Evolutionary conservation across 1,284 basidiomycete genomes (phyloP), one percentile per base, ranked within the genome.

Genomic region (Fomitopsis schrenkii): DNA sequence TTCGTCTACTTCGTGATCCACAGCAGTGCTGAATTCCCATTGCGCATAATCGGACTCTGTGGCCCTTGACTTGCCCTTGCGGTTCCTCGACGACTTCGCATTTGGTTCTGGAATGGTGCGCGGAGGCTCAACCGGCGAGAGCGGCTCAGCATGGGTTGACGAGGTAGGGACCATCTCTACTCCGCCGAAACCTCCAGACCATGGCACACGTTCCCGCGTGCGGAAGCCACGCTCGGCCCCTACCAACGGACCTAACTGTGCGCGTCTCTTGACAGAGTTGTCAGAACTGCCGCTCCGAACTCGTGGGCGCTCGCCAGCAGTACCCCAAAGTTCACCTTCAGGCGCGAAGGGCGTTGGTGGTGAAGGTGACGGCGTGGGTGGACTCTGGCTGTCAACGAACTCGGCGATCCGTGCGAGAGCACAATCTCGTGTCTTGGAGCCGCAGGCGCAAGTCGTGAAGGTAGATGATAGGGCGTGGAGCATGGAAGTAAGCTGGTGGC

Each of bases 401-500:
- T 79, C 78, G 28, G 83, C 83, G 83, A 91, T 88, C 55, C 87
- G 83, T 2, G 77, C 78, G 22, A 93, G 71, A 0, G 85, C 88
- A 68, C 92, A 93, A 59, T 87, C 84, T 19, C 77, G 79, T 5
- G 85, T 79, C 2, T 78, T 78, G 5, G 80, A 75, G 6, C 87
- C 87, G 66, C 91, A 93, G 0, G 91, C 92, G 65, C 92, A 94
- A 1, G 87, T 87, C 2, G 86, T 85, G 70, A 93, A 93, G 0
- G 86, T 90, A 17, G 86, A 87, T 10, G 85, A 79, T 52, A 94
- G 80, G 17, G 89, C 82, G 46, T 91, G 87, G 0, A 94, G 79
- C 68, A 94, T 87, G 30, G 84, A 83, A 0, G 86, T 81, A 76
- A 91, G 86, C 74, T 86, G 87, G 54, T 76, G 76, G 58, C 84